These are phyloP conservation scores for Moniliophthora roreri DNA, from an alignment of 1,284 basidiomycete species.

Conservation along the genomic window DNA sequence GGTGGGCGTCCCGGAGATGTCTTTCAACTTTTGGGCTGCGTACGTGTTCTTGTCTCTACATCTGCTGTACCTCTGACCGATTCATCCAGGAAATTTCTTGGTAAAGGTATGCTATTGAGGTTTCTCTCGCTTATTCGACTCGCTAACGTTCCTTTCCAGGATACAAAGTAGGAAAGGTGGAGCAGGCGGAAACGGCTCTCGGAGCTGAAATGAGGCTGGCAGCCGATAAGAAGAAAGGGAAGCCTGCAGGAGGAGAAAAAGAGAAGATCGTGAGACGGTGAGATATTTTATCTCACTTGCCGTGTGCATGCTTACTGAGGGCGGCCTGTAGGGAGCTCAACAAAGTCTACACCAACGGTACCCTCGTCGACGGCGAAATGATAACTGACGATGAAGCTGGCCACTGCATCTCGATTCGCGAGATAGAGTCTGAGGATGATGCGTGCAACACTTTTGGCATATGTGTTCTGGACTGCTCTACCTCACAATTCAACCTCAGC, in stretches of 20 bases:
- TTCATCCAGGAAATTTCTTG: slow-evolving; percentile 68
- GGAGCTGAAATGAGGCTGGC: slow-evolving; percentile 82
- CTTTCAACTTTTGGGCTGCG: slow-evolving; percentile 92
- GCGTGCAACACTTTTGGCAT: slow-evolving; percentile 76
- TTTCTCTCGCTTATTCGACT: no score
- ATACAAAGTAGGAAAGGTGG: slow-evolving; percentile 96
- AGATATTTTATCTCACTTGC: slow-evolving; percentile 6
- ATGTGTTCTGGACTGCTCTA: slow-evolving; percentile 94
- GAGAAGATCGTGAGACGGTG: slow-evolving; percentile 83
- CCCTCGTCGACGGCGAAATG: slow-evolving; percentile 89
- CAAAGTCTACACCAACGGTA: slow-evolving; percentile 97
- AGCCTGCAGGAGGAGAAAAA: slow-evolving; percentile 46
- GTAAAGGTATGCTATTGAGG: slow-evolving; percentile 52
- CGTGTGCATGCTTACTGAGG: neutral
- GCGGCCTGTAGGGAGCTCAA: slow-evolving; percentile 75
- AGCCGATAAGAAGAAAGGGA: slow-evolving; percentile 65
- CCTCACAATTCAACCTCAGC: slow-evolving; percentile 93
- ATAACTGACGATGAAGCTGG: slow-evolving; percentile 93
- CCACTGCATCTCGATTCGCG: slow-evolving; percentile 92
- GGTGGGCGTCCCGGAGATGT: slow-evolving; percentile 96
- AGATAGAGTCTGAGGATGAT: slow-evolving; percentile 45
- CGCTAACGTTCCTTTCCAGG: slow-evolving; percentile 37
- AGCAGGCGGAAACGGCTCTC: slow-evolving; percentile 93
- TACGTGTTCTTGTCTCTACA: slow-evolving; percentile 37
- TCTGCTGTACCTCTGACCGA: slow-evolving; percentile 3